Percentiles rank a stretch among this genome's conserved stretches.
These are phyloP conservation scores for Fusarium oligoseptatum DNA, from an alignment of 2,329 filamentous ascomycete genomes.

Conservation along the genomic window DNA sequence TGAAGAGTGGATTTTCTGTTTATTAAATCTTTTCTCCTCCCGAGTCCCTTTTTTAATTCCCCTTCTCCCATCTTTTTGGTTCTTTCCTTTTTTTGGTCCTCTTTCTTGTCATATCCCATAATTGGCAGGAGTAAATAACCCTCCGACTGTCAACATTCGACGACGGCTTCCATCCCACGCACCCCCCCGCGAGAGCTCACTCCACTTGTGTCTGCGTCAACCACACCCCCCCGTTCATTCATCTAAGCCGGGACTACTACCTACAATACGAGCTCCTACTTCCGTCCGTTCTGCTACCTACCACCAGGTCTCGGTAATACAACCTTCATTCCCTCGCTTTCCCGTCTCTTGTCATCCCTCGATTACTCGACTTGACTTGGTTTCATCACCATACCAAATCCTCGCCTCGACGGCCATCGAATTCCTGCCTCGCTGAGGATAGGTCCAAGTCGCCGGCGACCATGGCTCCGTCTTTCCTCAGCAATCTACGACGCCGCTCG, in stretches of 20 bases:
- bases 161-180: constrained; percentile 29
- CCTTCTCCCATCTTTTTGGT: not conserved
- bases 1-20: constrained; percentile 15
- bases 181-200: constrained; percentile 31
- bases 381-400: constrained; percentile 23
- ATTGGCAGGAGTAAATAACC: constrained; percentile 19
- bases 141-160: constrained; percentile 18
- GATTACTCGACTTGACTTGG: constrained; percentile 3
- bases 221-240: constrained; percentile 33
- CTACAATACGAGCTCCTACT: constrained; percentile 38
- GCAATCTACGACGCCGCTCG: constrained; percentile 80
- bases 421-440: constrained; percentile 17
- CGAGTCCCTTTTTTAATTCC: constrained; percentile 1
- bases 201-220: constrained; percentile 32
- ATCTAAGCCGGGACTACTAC: constrained; percentile 12
- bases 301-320: constrained; percentile 21
- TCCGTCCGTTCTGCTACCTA: constrained; percentile 11
- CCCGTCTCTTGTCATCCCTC: not conserved
- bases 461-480: constrained; percentile 77
- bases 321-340: constrained; percentile 24
- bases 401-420: constrained; percentile 16
- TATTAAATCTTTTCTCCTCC: not conserved
- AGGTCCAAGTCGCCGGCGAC: constrained; percentile 41
- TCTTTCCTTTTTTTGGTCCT: constrained; percentile 7
- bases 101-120: not conserved